A percentile compares a stretch with the other conserved stretches of the same genome.
These are phyloP conservation scores for Xylaria sp. DNA, from an alignment of 2,329 filamentous ascomycete species.

Conservation along the genomic window DNA sequence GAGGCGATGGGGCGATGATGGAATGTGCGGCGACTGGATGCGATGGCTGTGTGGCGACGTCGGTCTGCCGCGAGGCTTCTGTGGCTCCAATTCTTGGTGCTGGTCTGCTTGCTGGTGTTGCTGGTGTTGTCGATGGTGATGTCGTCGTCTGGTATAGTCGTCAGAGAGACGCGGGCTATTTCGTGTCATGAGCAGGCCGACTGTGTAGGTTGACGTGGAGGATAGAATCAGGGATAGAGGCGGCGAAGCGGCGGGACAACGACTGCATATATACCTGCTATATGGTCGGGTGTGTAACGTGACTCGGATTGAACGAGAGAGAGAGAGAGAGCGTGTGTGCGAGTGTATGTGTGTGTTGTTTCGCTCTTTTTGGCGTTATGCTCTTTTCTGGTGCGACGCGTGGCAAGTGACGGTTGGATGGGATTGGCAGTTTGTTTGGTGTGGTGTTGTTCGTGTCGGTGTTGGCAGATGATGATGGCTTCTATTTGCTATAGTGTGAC, in stretches of 20 bases:
- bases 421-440: constrained; percentile 11
- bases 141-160: constrained; percentile 42
- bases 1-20: constrained; percentile 37
- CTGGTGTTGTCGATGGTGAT: constrained; percentile 1
- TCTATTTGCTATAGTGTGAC: constrained; percentile 5
- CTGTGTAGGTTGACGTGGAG: background rate
- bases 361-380: background rate
- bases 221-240: background rate
- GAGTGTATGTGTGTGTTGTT: no score
- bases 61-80: constrained; percentile 36
- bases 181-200: constrained; percentile 45
- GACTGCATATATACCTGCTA: constrained; percentile 4
- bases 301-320: background rate
- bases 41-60: constrained; percentile 41
- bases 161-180: constrained; percentile 46
- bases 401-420: constrained; percentile 36
- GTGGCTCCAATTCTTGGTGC: background rate
- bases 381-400: constrained; percentile 28
- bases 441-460: constrained; percentile 13
- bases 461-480: constrained; percentile 25
- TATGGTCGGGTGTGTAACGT: background rate
- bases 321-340: background rate
- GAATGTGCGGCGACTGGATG: constrained; percentile 37
- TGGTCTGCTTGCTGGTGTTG: background rate
- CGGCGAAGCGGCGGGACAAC: constrained; percentile 3